Evolutionary conservation across 345 rosid species (phyloP).

Genomic region (Gossypium rotundifolium): DNA sequence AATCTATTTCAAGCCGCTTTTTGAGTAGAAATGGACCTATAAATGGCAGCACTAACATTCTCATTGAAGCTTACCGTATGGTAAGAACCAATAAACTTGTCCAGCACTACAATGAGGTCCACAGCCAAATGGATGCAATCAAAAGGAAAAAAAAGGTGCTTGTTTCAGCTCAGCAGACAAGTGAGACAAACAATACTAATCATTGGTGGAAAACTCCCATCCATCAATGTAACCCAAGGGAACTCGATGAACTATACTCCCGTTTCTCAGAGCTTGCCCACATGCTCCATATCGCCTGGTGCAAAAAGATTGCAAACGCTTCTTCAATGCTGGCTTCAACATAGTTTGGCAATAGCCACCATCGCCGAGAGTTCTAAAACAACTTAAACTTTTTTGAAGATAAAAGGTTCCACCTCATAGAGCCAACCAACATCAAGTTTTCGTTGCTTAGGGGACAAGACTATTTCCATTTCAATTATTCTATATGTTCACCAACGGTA

Average conservation of each 20-base stretch:
- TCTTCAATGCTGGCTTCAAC: neutral
- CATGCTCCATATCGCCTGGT: neutral
- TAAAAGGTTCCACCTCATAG: too few species aligned
- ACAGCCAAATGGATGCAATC: constrained; percentile 10
- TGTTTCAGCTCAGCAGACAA: neutral
- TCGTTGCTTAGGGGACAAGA: too few species aligned
- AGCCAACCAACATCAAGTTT: too few species aligned
- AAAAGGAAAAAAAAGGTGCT: constrained; percentile 9
- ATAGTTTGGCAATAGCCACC: too few species aligned
- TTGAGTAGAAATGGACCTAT: neutral
- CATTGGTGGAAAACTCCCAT: constrained; percentile 27
- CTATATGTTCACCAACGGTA: too few species aligned
- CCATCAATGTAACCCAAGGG: constrained; percentile 12
- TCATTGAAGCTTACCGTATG: constrained; percentile 30
- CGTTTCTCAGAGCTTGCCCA: neutral
- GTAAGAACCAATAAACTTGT: constrained; percentile 16
- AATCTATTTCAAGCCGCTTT: constrained; percentile 16
- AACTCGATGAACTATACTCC: neutral
- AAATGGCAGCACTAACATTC: constrained; percentile 6
- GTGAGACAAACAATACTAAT: neutral
- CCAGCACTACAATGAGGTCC: constrained; percentile 3
- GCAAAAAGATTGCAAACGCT: neutral
- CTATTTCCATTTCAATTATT: too few species aligned
- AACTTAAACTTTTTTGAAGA: too few species aligned
- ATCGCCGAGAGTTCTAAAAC: too few species aligned